Evolutionary conservation across 2,329 filamentous ascomycete species (phyloP).

Genomic region (Trichoderma semiorbis): DNA sequence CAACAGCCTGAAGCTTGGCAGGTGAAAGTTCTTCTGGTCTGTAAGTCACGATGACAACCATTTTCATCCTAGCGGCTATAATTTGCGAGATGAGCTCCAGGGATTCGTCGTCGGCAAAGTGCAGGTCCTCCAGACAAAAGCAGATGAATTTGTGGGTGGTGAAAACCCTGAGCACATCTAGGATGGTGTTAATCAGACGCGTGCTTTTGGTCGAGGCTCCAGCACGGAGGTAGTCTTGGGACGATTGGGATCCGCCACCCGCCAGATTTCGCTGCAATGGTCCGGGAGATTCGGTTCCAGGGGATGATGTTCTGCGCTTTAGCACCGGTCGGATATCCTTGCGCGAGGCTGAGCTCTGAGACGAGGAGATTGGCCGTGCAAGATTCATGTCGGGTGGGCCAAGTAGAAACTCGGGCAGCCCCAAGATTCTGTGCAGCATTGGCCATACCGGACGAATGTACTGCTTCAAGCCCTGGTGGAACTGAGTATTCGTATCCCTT

Average conservation of each 20-base stretch:
- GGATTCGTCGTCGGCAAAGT: constrained; percentile 86
- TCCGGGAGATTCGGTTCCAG: constrained; percentile 40
- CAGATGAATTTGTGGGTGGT: constrained; percentile 83
- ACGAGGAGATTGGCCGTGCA: constrained; percentile 36
- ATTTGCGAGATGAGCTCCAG: constrained; percentile 80
- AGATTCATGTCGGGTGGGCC: constrained; percentile 43
- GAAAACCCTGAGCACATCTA: constrained; percentile 80
- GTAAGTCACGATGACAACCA: constrained; percentile 77
- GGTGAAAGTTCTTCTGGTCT: constrained; percentile 62
- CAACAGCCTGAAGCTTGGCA: constrained; percentile 51
- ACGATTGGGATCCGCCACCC: constrained; percentile 45
- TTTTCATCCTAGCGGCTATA: constrained; percentile 71
- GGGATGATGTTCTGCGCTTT: constrained; percentile 49
- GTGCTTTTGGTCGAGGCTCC: constrained; percentile 61
- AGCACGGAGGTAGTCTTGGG: constrained; percentile 58
- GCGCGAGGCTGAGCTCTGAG: constrained; percentile 32
- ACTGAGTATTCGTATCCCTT: constrained; percentile 60
- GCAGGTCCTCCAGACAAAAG: constrained; percentile 83
- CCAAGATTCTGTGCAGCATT: constrained; percentile 58
- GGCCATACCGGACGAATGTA: constrained; percentile 64
- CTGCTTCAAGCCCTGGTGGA: constrained; percentile 59
- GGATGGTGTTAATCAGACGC: constrained; percentile 79
- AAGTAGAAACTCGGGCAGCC: constrained; percentile 67
- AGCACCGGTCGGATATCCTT: constrained; percentile 32
- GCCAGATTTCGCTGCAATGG: constrained; percentile 32